Percentiles rank a stretch among this genome's conserved stretches.
Conservation (phyloP, 306 rosid genomes). For the Vigna reflexopilosa region DNA sequence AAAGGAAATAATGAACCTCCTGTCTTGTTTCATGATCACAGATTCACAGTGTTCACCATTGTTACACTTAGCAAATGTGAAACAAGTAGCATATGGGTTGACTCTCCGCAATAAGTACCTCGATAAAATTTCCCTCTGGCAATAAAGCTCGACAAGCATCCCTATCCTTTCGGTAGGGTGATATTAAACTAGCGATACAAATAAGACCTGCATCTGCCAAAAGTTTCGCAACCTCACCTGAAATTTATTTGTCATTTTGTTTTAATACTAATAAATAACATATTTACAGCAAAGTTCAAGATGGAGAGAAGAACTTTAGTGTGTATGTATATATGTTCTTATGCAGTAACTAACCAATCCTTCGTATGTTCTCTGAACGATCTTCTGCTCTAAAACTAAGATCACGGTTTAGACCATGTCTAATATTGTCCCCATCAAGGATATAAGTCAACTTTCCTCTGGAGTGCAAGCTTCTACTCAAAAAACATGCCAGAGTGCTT, state of each 20-base stretch:
- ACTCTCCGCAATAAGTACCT: conserved; percentile 56
- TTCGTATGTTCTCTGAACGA: conserved; percentile 89
- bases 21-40: conserved; percentile 27
- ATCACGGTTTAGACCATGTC: conserved; percentile 91
- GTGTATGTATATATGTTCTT: neutral
- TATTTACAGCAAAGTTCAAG: conserved; percentile 7
- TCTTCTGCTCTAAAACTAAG: conserved; percentile 87
- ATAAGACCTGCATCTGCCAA: conserved; percentile 94
- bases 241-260: conserved; percentile 40
- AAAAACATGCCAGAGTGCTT: conserved; percentile 92
- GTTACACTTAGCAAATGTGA: conserved; percentile 29
- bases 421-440: conserved; percentile 93
- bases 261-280: conserved; percentile 23
- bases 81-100: conserved; percentile 20
- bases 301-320: neutral
- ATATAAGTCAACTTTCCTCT: conserved; percentile 80
- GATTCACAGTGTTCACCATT: neutral
- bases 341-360: conserved; percentile 73
- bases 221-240: conserved; percentile 93
- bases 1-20: conserved; percentile 32
- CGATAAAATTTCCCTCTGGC: conserved; percentile 80
- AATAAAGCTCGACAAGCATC: conserved; percentile 85
- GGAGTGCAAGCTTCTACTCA: conserved; percentile 74
- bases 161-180: conserved; percentile 86
- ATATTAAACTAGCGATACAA: conserved; percentile 86